Base-by-base conservation (phyloP, 1,139 yeast species). In the Lodderomyces metapsilosis region DNA sequence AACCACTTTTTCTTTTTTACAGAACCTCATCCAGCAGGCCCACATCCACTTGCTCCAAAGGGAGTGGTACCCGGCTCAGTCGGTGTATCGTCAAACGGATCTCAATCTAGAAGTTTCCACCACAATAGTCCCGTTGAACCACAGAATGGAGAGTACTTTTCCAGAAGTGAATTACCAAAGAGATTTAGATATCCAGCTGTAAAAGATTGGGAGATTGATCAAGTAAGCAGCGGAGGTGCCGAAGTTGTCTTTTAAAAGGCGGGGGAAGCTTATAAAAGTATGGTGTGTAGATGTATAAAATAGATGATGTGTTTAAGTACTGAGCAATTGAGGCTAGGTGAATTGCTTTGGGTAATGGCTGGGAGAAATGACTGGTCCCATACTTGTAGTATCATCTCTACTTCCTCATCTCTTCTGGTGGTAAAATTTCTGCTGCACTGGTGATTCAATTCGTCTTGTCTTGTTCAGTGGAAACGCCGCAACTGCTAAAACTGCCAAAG, bases 171-270 rank as follows among this genome's bases (percentile, higher is more conserved):
- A 47, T 75, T 88, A 47, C 88, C 96, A 1, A 50, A 64, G 44
- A 77, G 91, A 59, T 87, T 85, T 68, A 81, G 82, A 64, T 85
- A 82, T 63, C 68, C 70, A 40, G 66, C 72, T 4, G 72, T 87
- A 23, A 79, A 78, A 43, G 86, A 78, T 20, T 50, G 56, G n/a
- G 96, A 88, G 61, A 78, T 84, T 38, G 95, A 84, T 8, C 74
- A 79, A 49, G 78, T 88, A 54, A 74, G 78, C 54, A 73, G 76
- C 42, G 96, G 96, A 38, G 95, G 96, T 49, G 94, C 95, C 34
- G 81, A 70, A 21, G 50, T 68, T 41, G 66, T 72, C 13, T 71
- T 57, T 49, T 70, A 59, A 30, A 16, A 10, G 17, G 34, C 20
- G 21, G 10, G 34, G 21, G 11, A 21, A 15, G 11, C 13, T 16